These are phyloP conservation scores for Emergomyces pasteurianus DNA, from an alignment of 2,329 filamentous ascomycete species.

Conservation along the genomic window DNA sequence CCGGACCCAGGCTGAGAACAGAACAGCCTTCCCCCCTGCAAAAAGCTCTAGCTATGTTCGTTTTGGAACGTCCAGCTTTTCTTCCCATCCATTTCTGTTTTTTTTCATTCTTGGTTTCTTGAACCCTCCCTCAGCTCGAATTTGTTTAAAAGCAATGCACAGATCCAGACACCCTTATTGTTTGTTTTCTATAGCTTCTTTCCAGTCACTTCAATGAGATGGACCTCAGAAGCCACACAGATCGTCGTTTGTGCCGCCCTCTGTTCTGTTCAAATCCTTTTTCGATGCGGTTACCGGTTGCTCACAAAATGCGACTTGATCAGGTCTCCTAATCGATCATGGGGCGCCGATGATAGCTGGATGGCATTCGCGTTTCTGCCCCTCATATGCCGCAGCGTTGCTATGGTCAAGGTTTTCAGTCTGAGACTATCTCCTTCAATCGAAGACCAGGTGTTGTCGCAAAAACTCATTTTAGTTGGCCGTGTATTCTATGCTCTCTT, in stretches of 20 bases:
- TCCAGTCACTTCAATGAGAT: constrained; percentile 10
- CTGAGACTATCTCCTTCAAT: background rate
- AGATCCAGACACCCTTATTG: background rate
- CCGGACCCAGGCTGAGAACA: background rate
- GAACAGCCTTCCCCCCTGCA: background rate
- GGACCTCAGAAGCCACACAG: constrained; percentile 10
- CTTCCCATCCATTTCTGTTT: background rate
- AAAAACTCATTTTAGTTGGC: constrained; percentile 8
- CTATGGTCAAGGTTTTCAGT: constrained; percentile 9
- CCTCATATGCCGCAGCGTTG: constrained; percentile 4
- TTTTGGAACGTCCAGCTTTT: background rate
- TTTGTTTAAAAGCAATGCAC: background rate
- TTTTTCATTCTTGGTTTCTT: background rate
- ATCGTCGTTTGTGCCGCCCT: constrained; percentile 9
- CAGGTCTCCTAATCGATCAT: constrained; percentile 7
- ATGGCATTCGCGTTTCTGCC: constrained; percentile 11
- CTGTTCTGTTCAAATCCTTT: constrained; percentile 7
- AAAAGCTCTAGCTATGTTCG: background rate
- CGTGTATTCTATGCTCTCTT: constrained; percentile 11
- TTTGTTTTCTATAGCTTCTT: background rate
- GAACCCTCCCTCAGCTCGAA: background rate
- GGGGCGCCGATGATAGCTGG: constrained; percentile 12
- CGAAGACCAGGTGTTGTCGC: constrained; percentile 2
- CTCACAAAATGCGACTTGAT: constrained; percentile 6
- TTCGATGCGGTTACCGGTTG: constrained; percentile 9